phyloP scores from a whole-genome alignment of 2,329 filamentous ascomycete genomes.

The Nannizzia gypsea region DNA sequence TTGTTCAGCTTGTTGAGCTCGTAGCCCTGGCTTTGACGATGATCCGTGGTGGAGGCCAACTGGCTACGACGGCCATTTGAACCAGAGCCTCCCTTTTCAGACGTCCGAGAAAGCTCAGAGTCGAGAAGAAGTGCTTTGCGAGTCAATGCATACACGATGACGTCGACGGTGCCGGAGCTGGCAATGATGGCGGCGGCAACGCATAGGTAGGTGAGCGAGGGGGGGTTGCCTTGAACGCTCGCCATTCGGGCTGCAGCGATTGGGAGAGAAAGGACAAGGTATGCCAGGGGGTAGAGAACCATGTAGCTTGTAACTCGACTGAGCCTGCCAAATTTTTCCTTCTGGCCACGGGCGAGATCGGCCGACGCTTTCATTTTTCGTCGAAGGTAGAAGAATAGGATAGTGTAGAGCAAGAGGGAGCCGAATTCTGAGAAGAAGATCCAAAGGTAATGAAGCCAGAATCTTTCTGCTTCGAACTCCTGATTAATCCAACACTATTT shows the following conservation, averaged over 20 bases:
- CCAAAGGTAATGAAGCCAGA: conserved; percentile 44
- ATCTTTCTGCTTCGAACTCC: conserved; percentile 33
- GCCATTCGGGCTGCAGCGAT: conserved; percentile 41
- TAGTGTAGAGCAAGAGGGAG: conserved; percentile 38
- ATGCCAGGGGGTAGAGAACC: conserved; percentile 40
- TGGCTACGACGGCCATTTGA: conserved; percentile 10
- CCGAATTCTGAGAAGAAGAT: conserved; percentile 44
- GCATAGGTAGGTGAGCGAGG: conserved; percentile 36
- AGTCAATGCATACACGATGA: conserved; percentile 47
- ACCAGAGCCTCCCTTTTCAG: conserved; percentile 18
- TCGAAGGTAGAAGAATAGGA: conserved; percentile 40
- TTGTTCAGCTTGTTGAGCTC: conserved; percentile 5
- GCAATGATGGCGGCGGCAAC: conserved; percentile 46
- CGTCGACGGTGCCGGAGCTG: conserved; percentile 48
- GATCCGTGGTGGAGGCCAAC: conserved; percentile 11
- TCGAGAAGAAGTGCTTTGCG: conserved; percentile 44
- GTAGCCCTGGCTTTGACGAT: conserved; percentile 1
- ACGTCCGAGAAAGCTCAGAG: conserved; percentile 25
- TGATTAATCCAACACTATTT: conserved; percentile 43
- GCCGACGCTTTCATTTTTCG: conserved; percentile 31
- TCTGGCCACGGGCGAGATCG: conserved; percentile 27
- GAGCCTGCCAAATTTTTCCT: conserved; percentile 28
- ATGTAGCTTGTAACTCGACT: conserved; percentile 37
- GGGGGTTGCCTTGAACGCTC: conserved; percentile 24
- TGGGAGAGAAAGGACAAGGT: conserved; percentile 53